These are phyloP conservation scores for Neurospora tetraspora DNA, from an alignment of 495 filamentous ascomycete genomes.

Conservation along the genomic window DNA sequence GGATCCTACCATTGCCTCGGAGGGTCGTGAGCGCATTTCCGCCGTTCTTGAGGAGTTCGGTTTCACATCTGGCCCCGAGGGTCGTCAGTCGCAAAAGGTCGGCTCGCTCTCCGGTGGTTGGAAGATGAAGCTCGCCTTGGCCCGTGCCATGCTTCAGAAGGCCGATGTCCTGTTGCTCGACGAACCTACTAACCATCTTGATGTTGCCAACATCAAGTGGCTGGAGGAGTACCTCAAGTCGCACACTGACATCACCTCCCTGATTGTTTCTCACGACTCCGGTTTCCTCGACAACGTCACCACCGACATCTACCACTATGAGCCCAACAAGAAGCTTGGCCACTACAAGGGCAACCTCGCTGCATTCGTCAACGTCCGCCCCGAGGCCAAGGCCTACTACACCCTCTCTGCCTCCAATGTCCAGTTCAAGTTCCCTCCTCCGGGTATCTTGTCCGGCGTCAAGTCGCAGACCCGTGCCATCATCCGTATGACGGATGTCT, in stretches of 20 bases:
- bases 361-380: constrained; percentile 81
- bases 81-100: constrained; percentile 75
- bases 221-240: constrained; percentile 88
- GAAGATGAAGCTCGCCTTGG: constrained; percentile 99
- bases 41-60: constrained; percentile 81
- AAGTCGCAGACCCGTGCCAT: constrained; percentile 90
- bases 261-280: constrained; percentile 98
- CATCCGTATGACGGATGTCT: constrained; percentile 85
- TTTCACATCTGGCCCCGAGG: constrained; percentile 82
- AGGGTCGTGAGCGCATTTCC: constrained; percentile 69
- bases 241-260: constrained; percentile 91
- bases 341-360: constrained; percentile 93
- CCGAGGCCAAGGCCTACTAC: constrained; percentile 98
- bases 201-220: constrained; percentile 95
- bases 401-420: constrained; percentile 82
- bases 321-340: constrained; percentile 84
- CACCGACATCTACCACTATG: constrained; percentile 99
- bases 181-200: constrained; percentile 98
- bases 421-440: constrained; percentile 96
- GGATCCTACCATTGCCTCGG: constrained; percentile 68
- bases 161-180: constrained; percentile 93
- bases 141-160: constrained; percentile 90
- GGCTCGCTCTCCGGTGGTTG: constrained; percentile 97
- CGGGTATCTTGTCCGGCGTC: constrained; percentile 88
- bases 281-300: constrained; percentile 94